Base-by-base conservation (phyloP, 331 rosid species). In the Quercus lobata region DNA sequence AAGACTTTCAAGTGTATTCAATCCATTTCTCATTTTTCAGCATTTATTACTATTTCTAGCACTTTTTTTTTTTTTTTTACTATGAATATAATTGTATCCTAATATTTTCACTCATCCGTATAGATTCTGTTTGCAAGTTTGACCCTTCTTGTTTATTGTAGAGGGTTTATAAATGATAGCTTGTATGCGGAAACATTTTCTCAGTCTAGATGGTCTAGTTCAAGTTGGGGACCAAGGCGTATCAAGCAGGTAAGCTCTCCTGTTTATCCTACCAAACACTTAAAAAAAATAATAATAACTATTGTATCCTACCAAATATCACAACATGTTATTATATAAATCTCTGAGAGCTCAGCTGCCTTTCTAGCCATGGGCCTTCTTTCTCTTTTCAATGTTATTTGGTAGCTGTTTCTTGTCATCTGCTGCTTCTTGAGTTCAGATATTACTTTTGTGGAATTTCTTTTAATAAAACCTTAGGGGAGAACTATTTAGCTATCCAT, bases 181-280 rank as follows among this genome's bases (percentile, higher is more conserved):
- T 74, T 92, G 91, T 93, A 91, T 81, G 99, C 94, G 35, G 99
- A 93, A 81, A 86, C 91, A 69, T 93, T 73, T 86, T 89, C 91
- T 82, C 94, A 81, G 72, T 89, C 99, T 55, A 91, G 94, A 89
- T 95, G 97, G 99, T 82, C 96, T 86, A 89, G 91, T 17, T 95
- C 88, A 74, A 91, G 88, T 74, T 93, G 99, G 99, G 99, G 99
- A 77, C 99, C 98, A 29, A 86, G 85, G 85, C 82, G 94, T 72
- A 89, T 93, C 83, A 91, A 91, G 84, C 93, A 85, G 74, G 99
- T 90, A 86, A 86, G 85, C 63, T 7, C n/a, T 74, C 61, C 27
- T 32, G 46, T 71, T 58, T 71, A 25, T 41, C 46, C 12, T 41
- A 41, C 46, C 46, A 41, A 37, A 37, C 10, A 37, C 46, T 37